Conservation (phyloP, 352 stramenopile genomes). For the Pythium aristosporum region DNA sequence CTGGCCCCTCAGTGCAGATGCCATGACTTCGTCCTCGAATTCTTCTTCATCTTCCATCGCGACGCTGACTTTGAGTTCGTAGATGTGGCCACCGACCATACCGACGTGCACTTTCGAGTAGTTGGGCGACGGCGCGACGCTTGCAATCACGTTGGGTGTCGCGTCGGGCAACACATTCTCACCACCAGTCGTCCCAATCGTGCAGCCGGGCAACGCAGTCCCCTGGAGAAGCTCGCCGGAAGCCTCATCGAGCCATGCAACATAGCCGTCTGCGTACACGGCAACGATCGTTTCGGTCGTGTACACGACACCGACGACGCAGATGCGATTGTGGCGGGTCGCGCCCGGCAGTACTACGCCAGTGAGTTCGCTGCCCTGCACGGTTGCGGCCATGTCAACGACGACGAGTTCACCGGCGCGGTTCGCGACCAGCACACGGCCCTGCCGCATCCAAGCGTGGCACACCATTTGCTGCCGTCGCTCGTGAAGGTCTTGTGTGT, state of each 20-base stretch:
- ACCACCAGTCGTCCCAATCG: no score
- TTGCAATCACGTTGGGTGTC: conserved; percentile 26
- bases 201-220: conserved; percentile 28
- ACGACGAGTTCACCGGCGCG: conserved; percentile 52
- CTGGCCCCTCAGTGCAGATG: not conserved
- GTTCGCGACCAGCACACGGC: conserved; percentile 50
- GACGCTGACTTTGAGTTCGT: conserved; percentile 58
- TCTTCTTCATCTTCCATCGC: conserved; percentile 61
- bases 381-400: conserved; percentile 36
- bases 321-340: conserved; percentile 34
- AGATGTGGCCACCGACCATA: conserved; percentile 54
- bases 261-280: conserved; percentile 43
- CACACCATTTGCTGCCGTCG: conserved; percentile 46
- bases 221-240: conserved; percentile 46
- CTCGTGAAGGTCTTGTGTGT: conserved; percentile 44
- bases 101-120: conserved; percentile 62
- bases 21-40: conserved; percentile 28
- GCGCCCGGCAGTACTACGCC: conserved; percentile 31
- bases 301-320: conserved; percentile 48
- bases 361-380: conserved; percentile 30
- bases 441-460: conserved; percentile 57
- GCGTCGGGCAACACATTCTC: not conserved
- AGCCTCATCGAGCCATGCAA: conserved; percentile 49
- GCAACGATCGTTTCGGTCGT: conserved; percentile 53
- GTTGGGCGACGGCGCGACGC: conserved; percentile 48